Evolutionary conservation across 352 stramenopile species (phyloP), one percentile per base, ranked within the genome.

Genomic region (Globisporangium abappressorium): DNA sequence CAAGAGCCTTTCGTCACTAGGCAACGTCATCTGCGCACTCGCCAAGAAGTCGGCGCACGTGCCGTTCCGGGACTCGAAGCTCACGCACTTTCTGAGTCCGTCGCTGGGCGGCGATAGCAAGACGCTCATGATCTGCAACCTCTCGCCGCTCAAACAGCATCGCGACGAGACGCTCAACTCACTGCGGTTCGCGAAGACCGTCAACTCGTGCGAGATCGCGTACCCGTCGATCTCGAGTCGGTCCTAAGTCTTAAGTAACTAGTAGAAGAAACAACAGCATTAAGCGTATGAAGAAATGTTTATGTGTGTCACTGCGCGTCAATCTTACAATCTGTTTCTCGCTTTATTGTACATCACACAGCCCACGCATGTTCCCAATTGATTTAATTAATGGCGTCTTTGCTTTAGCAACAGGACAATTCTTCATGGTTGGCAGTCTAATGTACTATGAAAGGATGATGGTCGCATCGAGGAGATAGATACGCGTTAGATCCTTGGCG

Each of bases 101-200:
- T 93, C 85, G 3, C 83, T 96, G 3, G 89, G 89, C 28, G 86
- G 85, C 55, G 89, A 96, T 57, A 94, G 88, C 75, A 95, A 95
- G 71, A 94, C 89, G 24, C 79, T 97, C 43, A 96, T 97, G 90
- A 97, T 97, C 60, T 96, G 87, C 71, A 97, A 94, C 57, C 70
- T 97, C 38, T 96, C 88, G 38, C 90, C 90, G 9, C 70, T 95
- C 18, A 65, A 66, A 1, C 73, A 86, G 58, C 83, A 96, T 51
- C 84, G 87, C 12, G 83, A 95, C 58, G 90, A 97, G 66, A 93
- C 84, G 43, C 77, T 96, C 8, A 95, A 95, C 71, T 95, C 89
- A 2, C 72, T 97, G 24, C 82, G 90, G 2, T 97, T 97, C 47
- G 90, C 90, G 20, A 94, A 95, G 75, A 94, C 85, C 26, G 90